Conservation (phyloP, 352 stramenopile genomes). For the Thraustotheca clavata region DNA sequence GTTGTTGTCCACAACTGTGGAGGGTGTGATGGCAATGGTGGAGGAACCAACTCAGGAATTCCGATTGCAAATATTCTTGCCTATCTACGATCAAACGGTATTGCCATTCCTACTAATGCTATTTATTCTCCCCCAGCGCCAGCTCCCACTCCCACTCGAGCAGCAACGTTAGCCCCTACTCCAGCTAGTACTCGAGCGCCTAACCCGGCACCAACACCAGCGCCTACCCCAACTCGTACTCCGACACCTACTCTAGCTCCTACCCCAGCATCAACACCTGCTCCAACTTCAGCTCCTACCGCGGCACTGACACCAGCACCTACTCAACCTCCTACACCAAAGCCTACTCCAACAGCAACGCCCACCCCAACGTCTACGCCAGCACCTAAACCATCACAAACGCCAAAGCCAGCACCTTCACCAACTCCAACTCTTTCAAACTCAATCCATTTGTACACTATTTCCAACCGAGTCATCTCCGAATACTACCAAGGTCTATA, state of each 20-base stretch:
- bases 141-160: neutral
- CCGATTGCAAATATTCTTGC: constrained; percentile 39
- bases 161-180: neutral
- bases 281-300: neutral
- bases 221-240: too few relatives aligned
- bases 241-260: too few relatives aligned
- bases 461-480: too few relatives aligned
- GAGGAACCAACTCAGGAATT: neutral
- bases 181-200: neutral
- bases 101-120: constrained; percentile 26
- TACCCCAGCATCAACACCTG: too few relatives aligned
- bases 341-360: constrained; percentile 37
- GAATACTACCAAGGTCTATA: too few relatives aligned
- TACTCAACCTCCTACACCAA: constrained; percentile 34
- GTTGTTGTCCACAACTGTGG: constrained; percentile 59
- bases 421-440: constrained; percentile 15
- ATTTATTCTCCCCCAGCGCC: neutral
- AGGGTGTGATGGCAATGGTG: constrained; percentile 5
- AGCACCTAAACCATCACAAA: too few relatives aligned
- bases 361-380: too few relatives aligned
- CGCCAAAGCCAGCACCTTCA: constrained; percentile 20
- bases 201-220: too few relatives aligned
- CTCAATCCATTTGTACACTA: too few relatives aligned
- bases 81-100: constrained; percentile 33
- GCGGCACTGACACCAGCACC: constrained; percentile 28